Percentiles rank a stretch among this genome's conserved stretches.
Evolutionary conservation across 768 basidiomycete genomes (phyloP).

Genomic region (Tulasnella calospora): DNA sequence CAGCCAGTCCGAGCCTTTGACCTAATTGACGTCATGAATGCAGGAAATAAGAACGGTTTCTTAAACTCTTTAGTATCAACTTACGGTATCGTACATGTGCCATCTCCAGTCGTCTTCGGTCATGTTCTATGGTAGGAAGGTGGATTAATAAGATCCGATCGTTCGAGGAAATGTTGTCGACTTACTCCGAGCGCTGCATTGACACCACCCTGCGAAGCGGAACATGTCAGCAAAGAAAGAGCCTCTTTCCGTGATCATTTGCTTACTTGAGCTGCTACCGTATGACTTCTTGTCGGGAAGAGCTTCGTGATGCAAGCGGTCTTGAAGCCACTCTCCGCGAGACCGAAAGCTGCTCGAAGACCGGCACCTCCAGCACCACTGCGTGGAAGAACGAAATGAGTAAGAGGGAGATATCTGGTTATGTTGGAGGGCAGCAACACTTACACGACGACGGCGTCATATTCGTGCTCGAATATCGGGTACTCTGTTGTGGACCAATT

Average conservation of each 20-base stretch:
- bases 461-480: constrained; percentile 96
- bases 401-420: neutral
- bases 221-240: neutral
- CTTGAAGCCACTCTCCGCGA: constrained; percentile 97
- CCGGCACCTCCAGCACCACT: constrained; percentile 98
- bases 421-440: constrained; percentile 37
- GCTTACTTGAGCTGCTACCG: constrained; percentile 87
- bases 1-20: constrained; percentile 99
- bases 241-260: neutral
- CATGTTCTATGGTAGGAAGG: constrained; percentile 66
- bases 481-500: constrained; percentile 68
- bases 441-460: constrained; percentile 97
- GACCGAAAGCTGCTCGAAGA: constrained; percentile 94
- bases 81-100: constrained; percentile 96
- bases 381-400: constrained; percentile 30
- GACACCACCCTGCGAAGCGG: constrained; percentile 72
- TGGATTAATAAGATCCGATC: constrained; percentile 35
- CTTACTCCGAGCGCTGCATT: constrained; percentile 89
- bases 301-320: constrained; percentile 99
- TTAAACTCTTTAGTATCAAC: constrained; percentile 33
- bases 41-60: constrained; percentile 8
- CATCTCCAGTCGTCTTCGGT: constrained; percentile 99
- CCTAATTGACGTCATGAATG: constrained; percentile 45
- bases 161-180: neutral
- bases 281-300: constrained; percentile 97